These are phyloP conservation scores for Dactylellina cionopaga DNA, from an alignment of 2,329 filamentous ascomycete genomes.

Conservation along the genomic window DNA sequence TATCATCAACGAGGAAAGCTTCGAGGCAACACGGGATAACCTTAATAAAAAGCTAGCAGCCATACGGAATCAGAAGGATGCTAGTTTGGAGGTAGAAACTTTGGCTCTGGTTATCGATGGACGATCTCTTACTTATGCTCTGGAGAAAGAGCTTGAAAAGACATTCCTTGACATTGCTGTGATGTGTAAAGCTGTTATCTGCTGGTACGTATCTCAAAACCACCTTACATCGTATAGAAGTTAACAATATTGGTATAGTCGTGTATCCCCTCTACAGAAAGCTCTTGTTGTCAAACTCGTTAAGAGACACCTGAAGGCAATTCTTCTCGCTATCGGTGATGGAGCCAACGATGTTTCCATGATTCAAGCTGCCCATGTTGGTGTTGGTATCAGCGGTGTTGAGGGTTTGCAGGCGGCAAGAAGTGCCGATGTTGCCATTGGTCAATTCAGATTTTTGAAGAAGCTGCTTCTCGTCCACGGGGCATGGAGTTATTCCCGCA, in stretches of 20 bases:
- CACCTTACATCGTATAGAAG: background rate
- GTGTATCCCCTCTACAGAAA: constrained; percentile 96
- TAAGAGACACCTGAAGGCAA: constrained; percentile 89
- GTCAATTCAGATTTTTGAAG: constrained; percentile 91
- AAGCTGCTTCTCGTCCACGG: constrained; percentile 95
- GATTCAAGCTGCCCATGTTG: constrained; percentile 98
- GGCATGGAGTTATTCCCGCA: constrained; percentile 95
- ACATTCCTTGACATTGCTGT: constrained; percentile 91
- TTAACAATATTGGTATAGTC: constrained; percentile 65
- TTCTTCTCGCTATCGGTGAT: constrained; percentile 94
- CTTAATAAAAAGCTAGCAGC: constrained; percentile 93
- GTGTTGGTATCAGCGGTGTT: constrained; percentile 94
- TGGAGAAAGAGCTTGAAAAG: constrained; percentile 94
- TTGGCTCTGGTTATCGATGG: constrained; percentile 95
- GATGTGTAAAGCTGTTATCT: constrained; percentile 98
- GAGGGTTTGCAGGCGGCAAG: constrained; percentile 96
- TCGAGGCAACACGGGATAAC: constrained; percentile 83
- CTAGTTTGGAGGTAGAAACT: constrained; percentile 81
- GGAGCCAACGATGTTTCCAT: constrained; percentile 99
- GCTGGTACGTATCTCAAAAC: constrained; percentile 67
- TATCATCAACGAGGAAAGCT: constrained; percentile 90
- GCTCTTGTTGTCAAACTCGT: constrained; percentile 97
- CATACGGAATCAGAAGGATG: constrained; percentile 81
- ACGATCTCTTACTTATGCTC: constrained; percentile 89
- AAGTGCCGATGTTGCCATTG: constrained; percentile 94